Evolutionary conservation across 495 filamentous ascomycete species (phyloP), one percentile per base, ranked within the genome.

Genomic region (Annulohypoxylon bovei): DNA sequence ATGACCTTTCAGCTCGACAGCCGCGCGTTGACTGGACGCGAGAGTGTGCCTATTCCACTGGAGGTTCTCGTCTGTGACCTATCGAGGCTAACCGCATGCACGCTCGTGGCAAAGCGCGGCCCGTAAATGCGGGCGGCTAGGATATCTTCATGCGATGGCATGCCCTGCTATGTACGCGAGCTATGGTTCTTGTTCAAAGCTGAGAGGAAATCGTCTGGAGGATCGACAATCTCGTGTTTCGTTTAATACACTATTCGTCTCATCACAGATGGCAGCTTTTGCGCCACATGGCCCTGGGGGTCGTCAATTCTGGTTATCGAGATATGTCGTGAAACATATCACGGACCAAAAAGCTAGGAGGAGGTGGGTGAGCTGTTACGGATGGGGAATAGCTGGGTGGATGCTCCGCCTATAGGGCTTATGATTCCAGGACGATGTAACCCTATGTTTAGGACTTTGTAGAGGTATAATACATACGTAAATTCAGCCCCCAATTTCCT

Each of bases 331-430:
- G 67, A 64, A 69, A 69, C 67, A 25, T 27, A 50, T 40, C 27
- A 25, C 60, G 52, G 62, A 14, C 52, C 39, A 54, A 18, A 28
- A 44, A 66, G 52, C 32, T 27, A 28, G 28, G 40, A 40, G 12
- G 50, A 57, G 33, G 25, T 59, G 63, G 46, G 67, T 59, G 44
- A 44, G 0, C 6, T 11, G 27, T 33, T 39, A 59, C 60, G 4
- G 44, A 69, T 52, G 20, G 0, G 67, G 67, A 32, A 64, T 64
- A 59, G 67, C 54, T 54, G 27, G 14, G 58, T 59, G 52, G 52
- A 49, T 22, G 65, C 56, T 62, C 58, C 65, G 58, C 58, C 40
- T 61, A 27, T 68, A 56, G 52, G 65, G 65, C 50, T 56, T 28
- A 30, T 35, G 33, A 56, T 33, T 30, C 14, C 27, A 33, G 46